Conservation (phyloP, 192 early-diverging fungal genomes). For the Mortierella antarctica region DNA sequence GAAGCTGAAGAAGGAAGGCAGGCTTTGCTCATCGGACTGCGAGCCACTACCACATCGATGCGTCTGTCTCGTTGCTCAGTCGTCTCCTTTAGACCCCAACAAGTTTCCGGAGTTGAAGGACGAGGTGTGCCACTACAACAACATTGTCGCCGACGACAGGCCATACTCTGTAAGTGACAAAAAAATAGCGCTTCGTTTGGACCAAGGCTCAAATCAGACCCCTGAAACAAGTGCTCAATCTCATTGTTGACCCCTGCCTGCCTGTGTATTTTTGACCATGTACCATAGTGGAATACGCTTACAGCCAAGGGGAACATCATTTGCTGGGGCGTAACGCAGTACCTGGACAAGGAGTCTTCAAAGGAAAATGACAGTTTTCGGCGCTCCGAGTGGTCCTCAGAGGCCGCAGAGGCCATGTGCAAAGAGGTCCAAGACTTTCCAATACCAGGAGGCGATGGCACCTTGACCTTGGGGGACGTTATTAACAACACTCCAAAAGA, state of each 20-base stretch:
- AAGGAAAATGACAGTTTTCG: constrained; percentile 21
- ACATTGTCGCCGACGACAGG: neutral
- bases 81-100: neutral
- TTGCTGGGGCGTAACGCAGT: constrained; percentile 21
- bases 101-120: neutral
- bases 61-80: constrained; percentile 17
- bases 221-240: too few species aligned
- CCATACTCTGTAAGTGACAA: constrained; percentile 24
- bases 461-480: constrained; percentile 24
- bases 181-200: too few species aligned
- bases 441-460: neutral
- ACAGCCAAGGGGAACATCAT: constrained; percentile 8
- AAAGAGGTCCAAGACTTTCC: constrained; percentile 16
- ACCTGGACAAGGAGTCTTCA: constrained; percentile 3
- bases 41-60: constrained; percentile 8
- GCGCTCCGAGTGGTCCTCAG: constrained; percentile 24
- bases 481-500: constrained; percentile 29
- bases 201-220: too few species aligned
- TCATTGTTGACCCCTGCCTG: neutral
- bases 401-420: constrained; percentile 28
- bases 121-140: neutral
- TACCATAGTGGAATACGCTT: constrained; percentile 23
- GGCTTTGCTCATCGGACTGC: constrained; percentile 1
- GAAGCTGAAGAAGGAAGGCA: neutral
- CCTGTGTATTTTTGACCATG: neutral